phyloP scores from a whole-genome alignment of 345 rosid species.

The Bruguiera gymnorhiza region DNA sequence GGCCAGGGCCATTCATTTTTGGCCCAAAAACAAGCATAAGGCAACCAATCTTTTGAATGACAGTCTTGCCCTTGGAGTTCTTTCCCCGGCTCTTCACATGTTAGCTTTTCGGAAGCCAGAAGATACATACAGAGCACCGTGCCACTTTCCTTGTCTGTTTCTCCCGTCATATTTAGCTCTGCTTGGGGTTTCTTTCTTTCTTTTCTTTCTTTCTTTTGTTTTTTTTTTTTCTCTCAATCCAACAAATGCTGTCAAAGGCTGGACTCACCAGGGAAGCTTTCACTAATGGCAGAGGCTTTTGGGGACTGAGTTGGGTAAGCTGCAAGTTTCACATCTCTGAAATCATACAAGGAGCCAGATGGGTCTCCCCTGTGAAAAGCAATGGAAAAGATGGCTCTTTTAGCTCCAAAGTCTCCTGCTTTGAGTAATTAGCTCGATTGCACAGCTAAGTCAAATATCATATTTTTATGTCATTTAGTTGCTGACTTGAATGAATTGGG shows the following conservation, averaged over 20 bases:
- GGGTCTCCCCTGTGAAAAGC: constrained; percentile 7
- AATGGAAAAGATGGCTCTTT: constrained; percentile 5
- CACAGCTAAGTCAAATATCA: constrained; percentile 19
- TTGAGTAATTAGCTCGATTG: constrained; percentile 32
- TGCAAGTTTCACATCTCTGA: constrained; percentile 22
- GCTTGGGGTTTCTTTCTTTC: not conserved
- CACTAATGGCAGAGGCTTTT: constrained; percentile 21
- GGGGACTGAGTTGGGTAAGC: constrained; percentile 38
- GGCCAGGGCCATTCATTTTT: too few species aligned
- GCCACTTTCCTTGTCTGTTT: not conserved
- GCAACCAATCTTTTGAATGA: not conserved
- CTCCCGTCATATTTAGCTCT: not conserved
- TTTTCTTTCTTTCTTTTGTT: not conserved
- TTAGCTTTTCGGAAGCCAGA: constrained; percentile 9
- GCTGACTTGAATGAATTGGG: constrained; percentile 25
- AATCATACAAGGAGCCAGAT: not conserved
- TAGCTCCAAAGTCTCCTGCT: constrained; percentile 24
- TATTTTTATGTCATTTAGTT: constrained; percentile 1
- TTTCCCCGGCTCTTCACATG: not conserved
- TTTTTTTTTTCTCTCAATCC: not conserved
- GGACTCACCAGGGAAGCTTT: constrained; percentile 25
- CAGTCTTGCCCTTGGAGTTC: not conserved
- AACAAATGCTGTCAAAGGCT: constrained; percentile 19
- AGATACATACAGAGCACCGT: not conserved
- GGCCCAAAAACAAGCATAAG: too few species aligned